These are phyloP conservation scores for Gonium pectorale DNA, from an alignment of 139 green algal species.

Conservation along the genomic window DNA sequence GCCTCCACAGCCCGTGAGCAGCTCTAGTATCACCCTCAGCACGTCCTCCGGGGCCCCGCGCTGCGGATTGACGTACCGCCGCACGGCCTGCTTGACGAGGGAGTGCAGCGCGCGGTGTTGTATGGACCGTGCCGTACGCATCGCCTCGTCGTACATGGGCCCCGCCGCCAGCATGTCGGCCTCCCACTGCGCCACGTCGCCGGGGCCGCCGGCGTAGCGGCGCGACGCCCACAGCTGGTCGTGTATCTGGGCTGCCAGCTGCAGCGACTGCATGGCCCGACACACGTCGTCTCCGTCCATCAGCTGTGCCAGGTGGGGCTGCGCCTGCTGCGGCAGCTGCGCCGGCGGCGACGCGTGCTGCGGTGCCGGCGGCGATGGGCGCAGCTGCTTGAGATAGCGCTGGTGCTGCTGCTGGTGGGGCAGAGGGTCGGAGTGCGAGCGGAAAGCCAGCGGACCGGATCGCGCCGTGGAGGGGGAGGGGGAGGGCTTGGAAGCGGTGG, in stretches of 20 bases:
- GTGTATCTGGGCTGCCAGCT: slow-evolving; percentile 14
- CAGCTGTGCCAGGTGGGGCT: neutral
- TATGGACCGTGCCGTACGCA: neutral
- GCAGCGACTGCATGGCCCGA: neutral
- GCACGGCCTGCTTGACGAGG: slow-evolving; percentile 21
- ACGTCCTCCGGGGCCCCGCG: neutral
- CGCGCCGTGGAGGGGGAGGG: neutral
- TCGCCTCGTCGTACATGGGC: neutral
- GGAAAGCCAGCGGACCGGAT: neutral
- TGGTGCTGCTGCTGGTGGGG: neutral
- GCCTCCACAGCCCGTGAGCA: slow-evolving; percentile 9
- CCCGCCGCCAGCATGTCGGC: neutral
- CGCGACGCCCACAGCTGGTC: neutral
- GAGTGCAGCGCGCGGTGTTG: slow-evolving; percentile 7
- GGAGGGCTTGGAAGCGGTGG: neutral
- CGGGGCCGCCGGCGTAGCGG: neutral
- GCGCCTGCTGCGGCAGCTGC: neutral
- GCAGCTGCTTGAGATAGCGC: neutral
- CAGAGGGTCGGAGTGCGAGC: neutral
- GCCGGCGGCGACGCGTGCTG: neutral
- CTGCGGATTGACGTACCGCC: neutral
- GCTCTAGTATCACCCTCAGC: slow-evolving; percentile 1
- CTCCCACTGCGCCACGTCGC: neutral
- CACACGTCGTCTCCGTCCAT: slow-evolving; percentile 1
- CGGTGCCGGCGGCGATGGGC: neutral